Base-by-base conservation (phyloP, 129 eudicot species). In the Lonicera japonica region DNA sequence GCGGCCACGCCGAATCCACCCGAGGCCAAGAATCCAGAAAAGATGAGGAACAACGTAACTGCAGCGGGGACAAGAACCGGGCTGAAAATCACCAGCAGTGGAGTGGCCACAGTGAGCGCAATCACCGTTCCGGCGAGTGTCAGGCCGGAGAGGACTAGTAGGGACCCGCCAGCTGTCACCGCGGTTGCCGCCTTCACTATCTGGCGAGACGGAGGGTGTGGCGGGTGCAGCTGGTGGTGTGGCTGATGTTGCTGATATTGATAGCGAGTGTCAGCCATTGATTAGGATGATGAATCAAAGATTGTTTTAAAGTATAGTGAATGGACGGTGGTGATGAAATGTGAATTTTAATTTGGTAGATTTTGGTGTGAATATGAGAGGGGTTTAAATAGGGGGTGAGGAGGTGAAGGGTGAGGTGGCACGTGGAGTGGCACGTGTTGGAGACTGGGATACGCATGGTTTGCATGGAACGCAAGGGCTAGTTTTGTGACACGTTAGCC, bases 1-100 rank as follows among this genome's bases (percentile, higher is more conserved):
- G 85, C 90, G 15, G 85, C 95, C 43, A 80, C 77, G 10, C 85
- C 81, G 15, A 83, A 83, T 20, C 90, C 95, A 7, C 85, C 90
- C 0, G 90, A 86, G 5, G 87, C 81, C 74, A 80, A 58, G 58
- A 86, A 86, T 39, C 90, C 90, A 0, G 73, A 16, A 3, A 60
- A 47, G 17, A 86, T 16, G 21, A 83, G n/a, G 25, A 75, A 70
- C 25, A 61, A 60, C 9, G 87, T 54, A 3, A 77, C 63, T 1
- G 67, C 79, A 3, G 87, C 83, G 0, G 90, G 95, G 2, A 87
- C 83, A 3, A 83, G 70, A 53, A 83, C 83, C 19, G 95, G 90
- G 57, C 90, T 87, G 66, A 82, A 79, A 2, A 86, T 67, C 65
- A 86, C 80, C 59, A 86, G 70, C 66, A 86, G 19, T 0, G 95